Percentiles rank a stretch among this genome's conserved stretches.
These are phyloP conservation scores for Picea abies DNA, from an alignment of 83 land plant species.

Conservation along the genomic window DNA sequence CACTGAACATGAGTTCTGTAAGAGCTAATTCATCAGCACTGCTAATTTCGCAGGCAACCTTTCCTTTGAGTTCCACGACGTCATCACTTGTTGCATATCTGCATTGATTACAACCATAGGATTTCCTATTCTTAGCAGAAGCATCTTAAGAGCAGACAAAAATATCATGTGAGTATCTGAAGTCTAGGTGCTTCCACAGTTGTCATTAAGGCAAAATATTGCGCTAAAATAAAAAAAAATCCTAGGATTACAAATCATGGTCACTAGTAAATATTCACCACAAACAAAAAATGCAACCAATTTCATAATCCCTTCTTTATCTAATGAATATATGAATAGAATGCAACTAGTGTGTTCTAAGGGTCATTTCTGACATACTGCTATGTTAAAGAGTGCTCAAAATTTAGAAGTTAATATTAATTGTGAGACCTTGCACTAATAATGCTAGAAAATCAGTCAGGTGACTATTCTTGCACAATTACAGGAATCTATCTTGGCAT, in stretches of 20 bases:
- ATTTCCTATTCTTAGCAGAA: not conserved
- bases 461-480: not conserved
- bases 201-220: not conserved
- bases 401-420: not conserved
- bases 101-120: conserved; percentile 19
- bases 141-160: not conserved
- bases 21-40: conserved; percentile 94
- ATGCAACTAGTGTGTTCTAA: not conserved
- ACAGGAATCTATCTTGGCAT: not conserved
- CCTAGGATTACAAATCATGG: not conserved
- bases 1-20: conserved; percentile 90
- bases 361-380: not conserved
- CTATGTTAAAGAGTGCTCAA: not conserved
- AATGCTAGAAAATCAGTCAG: not conserved
- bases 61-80: conserved; percentile 96
- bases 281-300: not conserved
- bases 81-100: conserved; percentile 91
- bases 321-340: not conserved
- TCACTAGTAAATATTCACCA: not conserved
- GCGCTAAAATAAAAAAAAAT: too few species aligned
- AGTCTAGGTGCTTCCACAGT: not conserved
- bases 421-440: not conserved
- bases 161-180: not conserved
- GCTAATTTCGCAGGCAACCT: conserved; percentile 96
- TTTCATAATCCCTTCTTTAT: not conserved